A percentile compares a stretch with the other conserved stretches of the same genome.
These are phyloP conservation scores for Boletus subparvulus DNA, from an alignment of 768 basidiomycete species.

Conservation along the genomic window DNA sequence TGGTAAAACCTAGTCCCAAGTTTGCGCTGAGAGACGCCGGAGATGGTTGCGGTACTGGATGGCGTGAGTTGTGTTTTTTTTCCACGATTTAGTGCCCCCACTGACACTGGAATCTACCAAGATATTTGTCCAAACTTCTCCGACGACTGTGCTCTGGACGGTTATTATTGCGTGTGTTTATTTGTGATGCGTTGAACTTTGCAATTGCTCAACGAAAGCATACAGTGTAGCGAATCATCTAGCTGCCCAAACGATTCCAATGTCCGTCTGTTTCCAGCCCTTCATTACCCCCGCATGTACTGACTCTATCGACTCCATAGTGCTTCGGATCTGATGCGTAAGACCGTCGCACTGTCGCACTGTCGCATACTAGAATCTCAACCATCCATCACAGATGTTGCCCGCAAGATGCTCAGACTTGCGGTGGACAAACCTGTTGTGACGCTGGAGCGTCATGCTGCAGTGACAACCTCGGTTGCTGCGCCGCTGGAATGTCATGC, in stretches of 20 bases:
- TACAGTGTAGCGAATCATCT: constrained; percentile 8
- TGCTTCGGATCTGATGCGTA: constrained; percentile 8
- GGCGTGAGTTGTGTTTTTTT: constrained; percentile 5
- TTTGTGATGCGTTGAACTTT: no score
- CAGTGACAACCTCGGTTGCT: constrained; percentile 3
- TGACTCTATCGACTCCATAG: constrained; percentile 4
- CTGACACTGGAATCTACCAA: not conserved
- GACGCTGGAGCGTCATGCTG: constrained; percentile 10
- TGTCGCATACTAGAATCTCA: not conserved
- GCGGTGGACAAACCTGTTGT: constrained; percentile 16
- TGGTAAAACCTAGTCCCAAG: constrained; percentile 7
- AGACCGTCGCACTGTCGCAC: not conserved
- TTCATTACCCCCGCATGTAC: not conserved
- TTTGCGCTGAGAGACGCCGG: constrained; percentile 5
- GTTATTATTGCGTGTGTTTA: constrained; percentile 20
- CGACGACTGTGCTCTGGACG: constrained; percentile 13
- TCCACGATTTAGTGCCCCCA: not conserved
- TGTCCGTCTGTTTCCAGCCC: constrained; percentile 6
- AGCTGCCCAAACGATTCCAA: constrained; percentile 15
- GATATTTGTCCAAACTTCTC: constrained; percentile 22
- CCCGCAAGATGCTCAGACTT: constrained; percentile 9
- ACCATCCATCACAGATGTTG: constrained; percentile 14
- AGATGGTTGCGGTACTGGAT: constrained; percentile 12
- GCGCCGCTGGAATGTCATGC: not conserved
- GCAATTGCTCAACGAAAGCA: not conserved